These are phyloP conservation scores for Leptodontidium sp. DNA, from an alignment of 2,329 filamentous ascomycete species.

Conservation along the genomic window DNA sequence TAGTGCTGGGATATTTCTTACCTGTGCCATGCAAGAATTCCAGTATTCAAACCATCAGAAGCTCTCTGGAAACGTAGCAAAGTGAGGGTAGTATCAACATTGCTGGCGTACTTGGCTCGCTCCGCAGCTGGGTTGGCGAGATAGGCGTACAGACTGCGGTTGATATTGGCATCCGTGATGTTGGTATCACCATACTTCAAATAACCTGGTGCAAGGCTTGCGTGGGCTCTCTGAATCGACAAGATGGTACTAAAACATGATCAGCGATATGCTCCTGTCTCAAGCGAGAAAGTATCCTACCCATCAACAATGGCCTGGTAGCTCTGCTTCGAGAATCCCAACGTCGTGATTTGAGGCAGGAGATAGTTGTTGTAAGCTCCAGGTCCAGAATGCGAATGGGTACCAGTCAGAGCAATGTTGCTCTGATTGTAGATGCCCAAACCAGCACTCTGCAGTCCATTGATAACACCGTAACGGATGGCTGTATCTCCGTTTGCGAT, in stretches of 20 bases:
- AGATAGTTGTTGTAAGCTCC: conserved; percentile 95
- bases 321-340: conserved; percentile 84
- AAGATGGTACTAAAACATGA: conserved; percentile 60
- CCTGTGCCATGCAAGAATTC: conserved; percentile 81
- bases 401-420: conserved; percentile 89
- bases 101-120: conserved; percentile 68
- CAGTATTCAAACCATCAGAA: conserved; percentile 77
- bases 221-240: conserved; percentile 83
- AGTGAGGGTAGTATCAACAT: conserved; percentile 78
- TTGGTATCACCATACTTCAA: conserved; percentile 75
- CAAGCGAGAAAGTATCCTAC: neutral
- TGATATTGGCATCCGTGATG: conserved; percentile 81
- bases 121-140: conserved; percentile 83
- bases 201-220: conserved; percentile 69
- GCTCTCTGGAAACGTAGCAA: conserved; percentile 79
- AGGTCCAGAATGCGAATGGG: conserved; percentile 89
- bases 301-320: conserved; percentile 93
- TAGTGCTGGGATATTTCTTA: conserved; percentile 46
- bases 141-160: conserved; percentile 87
- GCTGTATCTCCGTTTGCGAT: conserved; percentile 88
- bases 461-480: conserved; percentile 83
- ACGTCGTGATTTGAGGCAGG: conserved; percentile 86
- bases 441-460: conserved; percentile 75
- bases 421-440: conserved; percentile 75
- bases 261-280: neutral